These are phyloP conservation scores for Byssothecium circinans DNA, from an alignment of 2,329 filamentous ascomycete genomes.

Conservation along the genomic window DNA sequence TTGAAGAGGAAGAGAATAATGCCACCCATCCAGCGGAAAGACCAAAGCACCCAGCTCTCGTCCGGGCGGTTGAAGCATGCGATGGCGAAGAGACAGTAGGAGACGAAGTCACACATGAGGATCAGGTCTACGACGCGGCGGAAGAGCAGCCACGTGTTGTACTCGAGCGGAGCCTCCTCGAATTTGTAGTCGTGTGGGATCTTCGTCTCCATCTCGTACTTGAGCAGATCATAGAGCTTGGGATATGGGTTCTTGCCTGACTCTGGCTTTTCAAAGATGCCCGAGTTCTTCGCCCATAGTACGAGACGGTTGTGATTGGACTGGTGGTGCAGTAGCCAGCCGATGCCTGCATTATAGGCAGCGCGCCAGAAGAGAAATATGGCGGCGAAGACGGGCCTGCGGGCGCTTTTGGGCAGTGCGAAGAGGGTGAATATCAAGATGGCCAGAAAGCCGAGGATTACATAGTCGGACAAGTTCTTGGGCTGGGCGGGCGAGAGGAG, in stretches of 20 bases:
- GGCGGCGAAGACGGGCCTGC: slow-evolving; percentile 75
- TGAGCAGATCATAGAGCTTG: slow-evolving; percentile 79
- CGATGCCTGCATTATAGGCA: slow-evolving; percentile 92
- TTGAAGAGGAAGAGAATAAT: slow-evolving; percentile 86
- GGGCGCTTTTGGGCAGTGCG: slow-evolving; percentile 67
- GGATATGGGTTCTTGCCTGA: slow-evolving; percentile 83
- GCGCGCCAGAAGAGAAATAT: slow-evolving; percentile 91
- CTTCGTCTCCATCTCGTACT: slow-evolving; percentile 89
- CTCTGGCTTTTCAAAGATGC: slow-evolving; percentile 80
- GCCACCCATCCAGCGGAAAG: slow-evolving; percentile 77
- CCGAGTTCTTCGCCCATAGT: slow-evolving; percentile 81
- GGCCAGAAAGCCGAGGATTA: slow-evolving; percentile 77
- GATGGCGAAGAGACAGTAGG: slow-evolving; percentile 93
- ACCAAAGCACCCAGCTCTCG: slow-evolving; percentile 69
- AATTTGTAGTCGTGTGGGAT: slow-evolving; percentile 93
- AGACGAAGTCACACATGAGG: slow-evolving; percentile 97
- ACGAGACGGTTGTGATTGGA: slow-evolving; percentile 86
- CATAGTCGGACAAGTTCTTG: slow-evolving; percentile 86
- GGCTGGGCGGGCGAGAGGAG: slow-evolving; percentile 91
- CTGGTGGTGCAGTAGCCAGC: slow-evolving; percentile 83
- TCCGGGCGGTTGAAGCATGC: slow-evolving; percentile 79
- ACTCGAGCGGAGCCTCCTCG: slow-evolving; percentile 90
- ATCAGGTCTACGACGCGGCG: slow-evolving; percentile 94
- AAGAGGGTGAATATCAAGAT: slow-evolving; percentile 75
- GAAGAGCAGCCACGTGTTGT: slow-evolving; percentile 98